phyloP scores from a whole-genome alignment of 2,329 filamentous ascomycete genomes.

The Penicillium sp. region DNA sequence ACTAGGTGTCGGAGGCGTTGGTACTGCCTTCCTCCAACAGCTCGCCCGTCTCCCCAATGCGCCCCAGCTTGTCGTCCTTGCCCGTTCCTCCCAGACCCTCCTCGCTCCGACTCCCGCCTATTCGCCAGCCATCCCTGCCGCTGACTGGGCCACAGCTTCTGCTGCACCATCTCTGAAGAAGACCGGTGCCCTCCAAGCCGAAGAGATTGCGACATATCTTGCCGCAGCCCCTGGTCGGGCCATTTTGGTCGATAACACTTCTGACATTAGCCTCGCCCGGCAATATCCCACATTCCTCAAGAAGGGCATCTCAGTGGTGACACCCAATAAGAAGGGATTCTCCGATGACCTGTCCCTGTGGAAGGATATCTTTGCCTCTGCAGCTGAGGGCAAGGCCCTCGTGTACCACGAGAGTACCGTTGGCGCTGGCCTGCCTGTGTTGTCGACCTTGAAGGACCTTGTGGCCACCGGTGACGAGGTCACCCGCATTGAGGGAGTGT shows the following conservation, averaged over 20 bases:
- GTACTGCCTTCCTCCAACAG: constrained; percentile 84
- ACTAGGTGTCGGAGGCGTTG: constrained; percentile 85
- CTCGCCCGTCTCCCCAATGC: constrained; percentile 67
- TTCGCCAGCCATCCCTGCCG: constrained; percentile 60
- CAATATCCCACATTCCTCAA: constrained; percentile 78
- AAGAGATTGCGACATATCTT: constrained; percentile 75
- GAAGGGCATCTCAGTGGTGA: constrained; percentile 84
- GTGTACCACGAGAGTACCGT: constrained; percentile 95
- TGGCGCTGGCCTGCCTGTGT: constrained; percentile 86
- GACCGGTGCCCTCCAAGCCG: constrained; percentile 54
- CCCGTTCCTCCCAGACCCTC: constrained; percentile 78
- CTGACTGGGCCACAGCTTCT: constrained; percentile 55
- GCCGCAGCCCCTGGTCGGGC: constrained; percentile 72
- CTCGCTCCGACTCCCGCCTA: constrained; percentile 68
- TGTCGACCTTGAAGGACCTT: constrained; percentile 92
- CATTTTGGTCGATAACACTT: constrained; percentile 93
- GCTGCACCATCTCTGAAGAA: constrained; percentile 60
- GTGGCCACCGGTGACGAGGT: constrained; percentile 90
- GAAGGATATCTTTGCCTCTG: constrained; percentile 78
- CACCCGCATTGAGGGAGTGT: constrained; percentile 91
- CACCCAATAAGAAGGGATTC: constrained; percentile 98
- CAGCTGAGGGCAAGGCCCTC: constrained; percentile 63
- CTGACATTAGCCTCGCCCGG: constrained; percentile 79
- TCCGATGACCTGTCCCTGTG: constrained; percentile 77
- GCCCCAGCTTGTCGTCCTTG: constrained; percentile 77